Conservation (phyloP, 1,139 yeast species). For the Sugiyamaella castrensis region DNA sequence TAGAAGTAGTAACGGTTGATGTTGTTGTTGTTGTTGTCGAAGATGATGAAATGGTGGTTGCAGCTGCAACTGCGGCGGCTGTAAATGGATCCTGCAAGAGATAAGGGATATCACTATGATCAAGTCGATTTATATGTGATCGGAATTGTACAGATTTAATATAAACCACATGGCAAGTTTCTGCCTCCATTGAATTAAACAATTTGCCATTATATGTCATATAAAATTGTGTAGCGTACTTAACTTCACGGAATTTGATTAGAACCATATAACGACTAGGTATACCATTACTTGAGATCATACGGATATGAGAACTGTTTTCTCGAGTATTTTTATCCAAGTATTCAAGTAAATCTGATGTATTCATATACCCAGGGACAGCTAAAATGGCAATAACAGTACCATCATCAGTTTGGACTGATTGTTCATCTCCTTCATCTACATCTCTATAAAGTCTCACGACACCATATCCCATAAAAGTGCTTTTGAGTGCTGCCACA, state of each 20-base stretch:
- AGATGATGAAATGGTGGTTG: constrained; percentile 6
- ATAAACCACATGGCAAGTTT: constrained; percentile 72
- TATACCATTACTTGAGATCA: constrained; percentile 57
- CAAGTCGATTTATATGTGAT: constrained; percentile 20
- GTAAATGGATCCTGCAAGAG: constrained; percentile 74
- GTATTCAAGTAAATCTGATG: constrained; percentile 78
- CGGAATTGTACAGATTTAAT: constrained; percentile 48
- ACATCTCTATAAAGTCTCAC: constrained; percentile 63
- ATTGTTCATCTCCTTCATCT: constrained; percentile 29
- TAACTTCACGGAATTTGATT: constrained; percentile 61
- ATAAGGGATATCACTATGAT: constrained; percentile 50
- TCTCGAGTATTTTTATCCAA: constrained; percentile 60
- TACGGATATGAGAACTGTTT: constrained; percentile 68
- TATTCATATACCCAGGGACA: constrained; percentile 83
- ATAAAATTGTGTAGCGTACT: constrained; percentile 61
- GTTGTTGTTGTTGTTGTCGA: constrained; percentile 25
- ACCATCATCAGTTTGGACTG: constrained; percentile 18
- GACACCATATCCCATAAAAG: constrained; percentile 68
- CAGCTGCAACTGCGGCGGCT: constrained; percentile 1
- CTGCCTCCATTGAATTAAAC: constrained; percentile 88
- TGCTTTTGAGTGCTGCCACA: constrained; percentile 44
- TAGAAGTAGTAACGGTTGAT: background rate
- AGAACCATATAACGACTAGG: constrained; percentile 75
- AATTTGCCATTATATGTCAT: constrained; percentile 65
- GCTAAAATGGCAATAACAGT: constrained; percentile 69